Conservation (phyloP, 768 basidiomycete species). For the Suillus americanus region DNA sequence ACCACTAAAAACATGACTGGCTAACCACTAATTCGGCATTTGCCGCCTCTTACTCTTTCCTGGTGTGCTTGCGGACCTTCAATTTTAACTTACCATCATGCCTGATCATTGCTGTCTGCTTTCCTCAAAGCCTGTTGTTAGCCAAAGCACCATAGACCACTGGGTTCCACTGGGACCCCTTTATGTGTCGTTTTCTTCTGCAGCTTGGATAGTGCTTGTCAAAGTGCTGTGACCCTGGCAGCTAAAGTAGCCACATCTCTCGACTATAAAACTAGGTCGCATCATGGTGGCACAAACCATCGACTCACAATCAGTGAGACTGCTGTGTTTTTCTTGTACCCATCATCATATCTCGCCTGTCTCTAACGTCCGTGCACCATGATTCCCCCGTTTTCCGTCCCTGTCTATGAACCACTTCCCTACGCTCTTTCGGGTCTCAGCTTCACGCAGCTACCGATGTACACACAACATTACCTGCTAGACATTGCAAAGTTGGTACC, state of each 20-base stretch:
- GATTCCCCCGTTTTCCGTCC: slow-evolving; percentile 1
- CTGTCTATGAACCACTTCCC: slow-evolving; percentile 5
- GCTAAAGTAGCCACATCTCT: background rate
- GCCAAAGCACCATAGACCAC: background rate
- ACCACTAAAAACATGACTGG: slow-evolving; percentile 20
- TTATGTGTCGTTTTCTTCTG: background rate
- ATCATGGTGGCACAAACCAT: background rate
- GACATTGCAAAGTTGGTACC: background rate
- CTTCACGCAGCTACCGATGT: slow-evolving; percentile 7
- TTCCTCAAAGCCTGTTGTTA: background rate
- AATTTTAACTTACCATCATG: background rate
- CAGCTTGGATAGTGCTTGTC: background rate
- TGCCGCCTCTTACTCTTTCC: slow-evolving; percentile 4
- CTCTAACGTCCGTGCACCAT: slow-evolving; percentile 7
- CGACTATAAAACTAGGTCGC: background rate
- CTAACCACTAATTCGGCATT: slow-evolving; percentile 5
- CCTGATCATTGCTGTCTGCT: background rate
- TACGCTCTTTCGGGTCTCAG: slow-evolving; percentile 9
- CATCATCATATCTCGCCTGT: background rate
- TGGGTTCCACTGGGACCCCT: background rate
- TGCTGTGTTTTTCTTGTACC: background rate
- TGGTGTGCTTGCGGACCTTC: background rate
- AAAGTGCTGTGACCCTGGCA: background rate
- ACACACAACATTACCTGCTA: slow-evolving; percentile 6
- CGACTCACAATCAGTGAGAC: background rate